phyloP scores from a whole-genome alignment of 306 rosid species.

The Inga leiocalycina region DNA sequence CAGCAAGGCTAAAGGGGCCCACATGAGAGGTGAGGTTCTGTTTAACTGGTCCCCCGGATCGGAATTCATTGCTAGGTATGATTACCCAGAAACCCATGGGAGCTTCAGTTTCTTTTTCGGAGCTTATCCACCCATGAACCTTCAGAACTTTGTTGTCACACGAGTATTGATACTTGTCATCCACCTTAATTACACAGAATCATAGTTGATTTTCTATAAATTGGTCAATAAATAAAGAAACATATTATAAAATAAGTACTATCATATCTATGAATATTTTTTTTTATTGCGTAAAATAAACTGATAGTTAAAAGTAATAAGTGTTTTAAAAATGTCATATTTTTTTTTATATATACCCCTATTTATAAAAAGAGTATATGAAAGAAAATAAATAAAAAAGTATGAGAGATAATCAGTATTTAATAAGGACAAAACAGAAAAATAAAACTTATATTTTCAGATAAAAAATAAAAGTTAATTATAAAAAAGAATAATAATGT shows the following conservation, averaged over 20 bases:
- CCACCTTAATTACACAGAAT: conserved; percentile 49
- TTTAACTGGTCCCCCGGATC: conserved; percentile 78
- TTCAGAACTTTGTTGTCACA: conserved; percentile 62
- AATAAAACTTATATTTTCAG: no score
- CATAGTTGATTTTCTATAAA: neutral
- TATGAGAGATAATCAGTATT: no score
- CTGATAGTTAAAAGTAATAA: no score
- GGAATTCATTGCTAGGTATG: conserved; percentile 70
- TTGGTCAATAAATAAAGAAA: neutral
- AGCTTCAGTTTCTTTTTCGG: conserved; percentile 37
- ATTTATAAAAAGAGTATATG: no score
- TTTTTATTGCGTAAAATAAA: no score
- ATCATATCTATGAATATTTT: no score
- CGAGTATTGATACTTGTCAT: conserved; percentile 89
- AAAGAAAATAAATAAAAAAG: no score
- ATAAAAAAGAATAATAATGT: no score
- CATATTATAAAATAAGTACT: neutral
- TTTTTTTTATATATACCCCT: no score
- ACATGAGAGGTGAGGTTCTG: conserved; percentile 84
- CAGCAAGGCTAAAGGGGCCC: conserved; percentile 77
- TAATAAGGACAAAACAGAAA: no score
- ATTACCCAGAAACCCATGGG: conserved; percentile 80
- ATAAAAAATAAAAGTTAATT: no score
- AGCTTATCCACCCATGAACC: conserved; percentile 89
- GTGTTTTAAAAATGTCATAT: no score